These are phyloP conservation scores for Fusarium sp. DNA, from an alignment of 2,329 filamentous ascomycete genomes.

Conservation along the genomic window DNA sequence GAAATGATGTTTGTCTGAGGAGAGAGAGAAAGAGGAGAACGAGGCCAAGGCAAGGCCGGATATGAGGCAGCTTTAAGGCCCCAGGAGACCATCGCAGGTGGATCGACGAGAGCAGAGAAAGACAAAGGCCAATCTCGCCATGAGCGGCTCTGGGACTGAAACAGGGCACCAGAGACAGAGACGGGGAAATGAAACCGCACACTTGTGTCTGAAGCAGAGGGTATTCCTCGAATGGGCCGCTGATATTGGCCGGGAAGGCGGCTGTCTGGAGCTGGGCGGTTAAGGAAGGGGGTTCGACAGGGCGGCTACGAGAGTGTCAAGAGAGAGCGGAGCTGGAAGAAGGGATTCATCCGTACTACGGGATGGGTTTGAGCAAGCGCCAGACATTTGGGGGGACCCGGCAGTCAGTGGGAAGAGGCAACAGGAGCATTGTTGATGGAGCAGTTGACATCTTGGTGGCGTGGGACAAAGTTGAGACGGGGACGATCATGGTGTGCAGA, in stretches of 20 bases:
- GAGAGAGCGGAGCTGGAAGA: slow-evolving; percentile 18
- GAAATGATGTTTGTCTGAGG: slow-evolving; percentile 42
- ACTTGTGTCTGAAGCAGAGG: slow-evolving; percentile 65
- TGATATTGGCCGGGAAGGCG: slow-evolving; percentile 69
- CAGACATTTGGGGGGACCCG: slow-evolving; percentile 16
- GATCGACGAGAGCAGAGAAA: slow-evolving; percentile 37
- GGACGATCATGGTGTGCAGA: neutral
- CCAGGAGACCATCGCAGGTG: slow-evolving; percentile 40
- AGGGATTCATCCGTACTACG: slow-evolving; percentile 26
- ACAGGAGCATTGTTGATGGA: neutral
- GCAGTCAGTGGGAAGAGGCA: slow-evolving; percentile 5
- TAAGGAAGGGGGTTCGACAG: slow-evolving; percentile 31
- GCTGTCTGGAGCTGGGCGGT: slow-evolving; percentile 60
- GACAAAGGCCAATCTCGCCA: slow-evolving; percentile 49
- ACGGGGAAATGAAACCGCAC: slow-evolving; percentile 66
- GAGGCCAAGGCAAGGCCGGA: slow-evolving; percentile 47
- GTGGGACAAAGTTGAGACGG: neutral
- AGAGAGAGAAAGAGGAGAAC: slow-evolving; percentile 38
- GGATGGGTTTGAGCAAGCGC: slow-evolving; percentile 46
- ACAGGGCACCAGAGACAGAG: slow-evolving; percentile 41
- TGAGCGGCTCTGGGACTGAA: slow-evolving; percentile 52
- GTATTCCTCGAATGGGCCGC: slow-evolving; percentile 58
- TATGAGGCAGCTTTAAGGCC: slow-evolving; percentile 53
- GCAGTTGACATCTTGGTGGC: neutral
- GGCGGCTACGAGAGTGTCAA: slow-evolving; percentile 42